Evolutionary conservation across 2,329 filamentous ascomycete genomes (phyloP).

Genomic region (Zymoseptoria ardabiliae): DNA sequence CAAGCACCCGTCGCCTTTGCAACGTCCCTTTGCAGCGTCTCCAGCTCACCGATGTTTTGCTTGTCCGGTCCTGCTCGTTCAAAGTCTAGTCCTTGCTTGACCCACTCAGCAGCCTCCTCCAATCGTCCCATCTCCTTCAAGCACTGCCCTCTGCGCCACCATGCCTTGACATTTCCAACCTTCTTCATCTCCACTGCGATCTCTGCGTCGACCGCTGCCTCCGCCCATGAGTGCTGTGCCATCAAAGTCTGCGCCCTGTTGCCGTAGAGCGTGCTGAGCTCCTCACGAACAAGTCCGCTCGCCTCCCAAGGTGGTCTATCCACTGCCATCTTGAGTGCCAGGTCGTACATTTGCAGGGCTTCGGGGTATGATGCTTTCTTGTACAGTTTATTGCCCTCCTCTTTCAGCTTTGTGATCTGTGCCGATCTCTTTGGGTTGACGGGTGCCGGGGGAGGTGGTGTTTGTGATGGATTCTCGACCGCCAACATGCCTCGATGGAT

Average conservation of each 20-base stretch:
- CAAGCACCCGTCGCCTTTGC: slow-evolving; percentile 12
- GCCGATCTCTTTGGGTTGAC: slow-evolving; percentile 88
- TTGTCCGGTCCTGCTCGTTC: slow-evolving; percentile 29
- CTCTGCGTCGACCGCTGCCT: slow-evolving; percentile 81
- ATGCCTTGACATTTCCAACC: slow-evolving; percentile 84
- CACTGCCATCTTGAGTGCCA: slow-evolving; percentile 86
- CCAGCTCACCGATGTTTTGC: slow-evolving; percentile 25
- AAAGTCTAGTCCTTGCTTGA: slow-evolving; percentile 66
- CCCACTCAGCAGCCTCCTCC: slow-evolving; percentile 74
- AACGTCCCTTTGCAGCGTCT: slow-evolving; percentile 23
- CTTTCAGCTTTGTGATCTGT: slow-evolving; percentile 83
- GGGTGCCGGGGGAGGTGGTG: slow-evolving; percentile 80
- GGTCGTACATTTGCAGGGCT: slow-evolving; percentile 71
- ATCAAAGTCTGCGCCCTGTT: slow-evolving; percentile 90
- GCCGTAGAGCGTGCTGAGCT: slow-evolving; percentile 69
- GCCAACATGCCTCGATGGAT: slow-evolving; percentile 70
- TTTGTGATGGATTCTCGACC: slow-evolving; percentile 49
- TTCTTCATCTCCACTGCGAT: slow-evolving; percentile 80
- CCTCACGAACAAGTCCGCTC: slow-evolving; percentile 72
- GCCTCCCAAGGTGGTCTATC: slow-evolving; percentile 83
- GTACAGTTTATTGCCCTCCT: slow-evolving; percentile 75
- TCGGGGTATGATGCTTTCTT: slow-evolving; percentile 68
- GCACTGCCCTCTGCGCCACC: slow-evolving; percentile 82
- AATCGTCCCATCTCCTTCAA: slow-evolving; percentile 83
- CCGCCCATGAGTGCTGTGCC: slow-evolving; percentile 71